These are phyloP conservation scores for Plasmodium relictum DNA, from an alignment of 169 alveolate genomes.

Conservation along the genomic window DNA sequence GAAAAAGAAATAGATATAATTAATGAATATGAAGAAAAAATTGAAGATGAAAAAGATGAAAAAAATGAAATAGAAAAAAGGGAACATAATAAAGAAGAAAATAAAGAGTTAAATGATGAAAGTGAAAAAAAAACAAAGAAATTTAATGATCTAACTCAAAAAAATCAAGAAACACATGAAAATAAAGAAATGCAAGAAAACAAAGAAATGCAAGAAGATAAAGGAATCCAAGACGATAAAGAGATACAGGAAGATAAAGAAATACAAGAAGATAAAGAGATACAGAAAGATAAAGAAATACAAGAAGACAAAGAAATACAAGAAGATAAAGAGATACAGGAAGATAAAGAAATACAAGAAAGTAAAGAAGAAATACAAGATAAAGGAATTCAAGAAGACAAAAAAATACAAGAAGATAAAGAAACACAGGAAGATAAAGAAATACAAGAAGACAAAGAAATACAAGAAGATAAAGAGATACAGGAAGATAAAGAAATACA, in stretches of 20 bases:
- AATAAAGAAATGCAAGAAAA: neutral
- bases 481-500: neutral
- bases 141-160: no score
- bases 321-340: neutral
- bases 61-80: neutral
- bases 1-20: neutral
- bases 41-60: neutral
- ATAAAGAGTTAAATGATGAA: neutral
- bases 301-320: neutral
- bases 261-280: neutral
- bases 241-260: neutral
- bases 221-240: neutral
- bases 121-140: neutral
- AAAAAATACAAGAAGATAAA: neutral
- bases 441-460: neutral
- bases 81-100: neutral
- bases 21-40: neutral
- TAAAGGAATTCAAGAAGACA: neutral
- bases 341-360: neutral
- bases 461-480: neutral
- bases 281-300: neutral
- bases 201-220: neutral
- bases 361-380: neutral
- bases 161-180: neutral
- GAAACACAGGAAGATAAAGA: neutral